These are phyloP conservation scores for Vigna hirtella DNA, from an alignment of 306 rosid genomes.

Conservation along the genomic window DNA sequence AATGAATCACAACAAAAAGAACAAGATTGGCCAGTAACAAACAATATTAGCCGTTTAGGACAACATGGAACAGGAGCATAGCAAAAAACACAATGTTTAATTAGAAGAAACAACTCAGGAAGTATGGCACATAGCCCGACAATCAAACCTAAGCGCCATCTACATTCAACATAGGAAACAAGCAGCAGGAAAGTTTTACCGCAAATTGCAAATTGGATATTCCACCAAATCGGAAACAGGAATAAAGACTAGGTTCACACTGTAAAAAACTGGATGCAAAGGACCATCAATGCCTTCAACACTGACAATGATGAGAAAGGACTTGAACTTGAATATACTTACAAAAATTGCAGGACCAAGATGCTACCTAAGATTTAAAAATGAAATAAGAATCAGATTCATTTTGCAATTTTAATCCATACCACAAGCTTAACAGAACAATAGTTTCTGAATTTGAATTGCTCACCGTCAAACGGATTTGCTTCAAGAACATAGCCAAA, in stretches of 20 bases:
- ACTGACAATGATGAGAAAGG: constrained; percentile 30
- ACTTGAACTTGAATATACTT: constrained; percentile 47
- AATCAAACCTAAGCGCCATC: not conserved
- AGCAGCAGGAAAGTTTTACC: constrained; percentile 22
- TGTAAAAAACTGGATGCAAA: constrained; percentile 16
- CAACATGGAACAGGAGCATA: not conserved
- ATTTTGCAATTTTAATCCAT: constrained; percentile 1
- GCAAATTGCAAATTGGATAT: not conserved
- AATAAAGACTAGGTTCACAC: not conserved
- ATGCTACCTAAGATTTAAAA: constrained; percentile 39
- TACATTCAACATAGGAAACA: constrained; percentile 19
- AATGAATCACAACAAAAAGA: not conserved
- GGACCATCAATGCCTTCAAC: constrained; percentile 31
- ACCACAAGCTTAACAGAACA: constrained; percentile 24
- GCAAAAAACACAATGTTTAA: not conserved
- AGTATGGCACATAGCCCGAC: not conserved
- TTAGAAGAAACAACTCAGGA: constrained; percentile 5
- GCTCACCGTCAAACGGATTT: constrained; percentile 59
- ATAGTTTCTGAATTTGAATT: constrained; percentile 29
- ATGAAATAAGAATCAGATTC: constrained; percentile 27
- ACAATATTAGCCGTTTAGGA: not conserved
- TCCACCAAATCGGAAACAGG: constrained; percentile 10
- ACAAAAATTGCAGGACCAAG: constrained; percentile 46
- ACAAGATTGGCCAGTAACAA: not conserved
- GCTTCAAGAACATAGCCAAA: constrained; percentile 56